Conservation (phyloP, 768 basidiomycete genomes). For the Daedalea quercina region DNA sequence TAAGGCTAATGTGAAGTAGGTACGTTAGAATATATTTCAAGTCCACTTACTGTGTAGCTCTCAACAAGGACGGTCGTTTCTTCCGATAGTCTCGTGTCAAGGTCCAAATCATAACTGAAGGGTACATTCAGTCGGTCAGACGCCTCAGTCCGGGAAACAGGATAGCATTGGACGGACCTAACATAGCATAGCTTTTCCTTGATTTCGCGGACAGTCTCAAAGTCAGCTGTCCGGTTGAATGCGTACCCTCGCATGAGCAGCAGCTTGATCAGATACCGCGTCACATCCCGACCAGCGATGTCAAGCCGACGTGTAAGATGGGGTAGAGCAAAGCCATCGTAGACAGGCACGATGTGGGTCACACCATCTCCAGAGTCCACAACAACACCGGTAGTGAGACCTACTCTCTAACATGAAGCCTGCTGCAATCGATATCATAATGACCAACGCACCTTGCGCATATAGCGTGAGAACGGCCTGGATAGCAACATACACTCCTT, state of each 20-base stretch:
- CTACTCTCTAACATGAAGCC: conserved; percentile 31
- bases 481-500: conserved; percentile 94
- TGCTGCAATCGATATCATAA: too few relatives aligned
- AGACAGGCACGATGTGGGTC: conserved; percentile 98
- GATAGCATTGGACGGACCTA: conserved; percentile 47
- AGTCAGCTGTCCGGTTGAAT: conserved; percentile 98
- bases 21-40: not conserved
- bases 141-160: not conserved
- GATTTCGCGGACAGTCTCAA: conserved; percentile 97
- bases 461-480: conserved; percentile 98
- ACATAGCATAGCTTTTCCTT: conserved; percentile 99
- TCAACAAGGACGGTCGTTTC: conserved; percentile 97
- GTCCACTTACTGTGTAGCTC: conserved; percentile 74
- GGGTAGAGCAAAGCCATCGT: conserved; percentile 93
- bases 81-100: conserved; percentile 87
- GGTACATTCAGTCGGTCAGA: not conserved
- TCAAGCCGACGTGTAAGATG: conserved; percentile 93
- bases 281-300: conserved; percentile 97
- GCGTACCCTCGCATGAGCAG: conserved; percentile 99
- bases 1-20: conserved; percentile 21
- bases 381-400: conserved; percentile 96
- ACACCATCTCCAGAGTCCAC: conserved; percentile 99
- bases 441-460: conserved; percentile 76
- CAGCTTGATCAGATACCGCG: conserved; percentile 98
- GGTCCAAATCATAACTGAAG: conserved; percentile 88